Percentiles rank a stretch among this genome's conserved stretches.
Evolutionary conservation across 164 flowering plant species (phyloP).

Genomic region (Magnolia officinalis): DNA sequence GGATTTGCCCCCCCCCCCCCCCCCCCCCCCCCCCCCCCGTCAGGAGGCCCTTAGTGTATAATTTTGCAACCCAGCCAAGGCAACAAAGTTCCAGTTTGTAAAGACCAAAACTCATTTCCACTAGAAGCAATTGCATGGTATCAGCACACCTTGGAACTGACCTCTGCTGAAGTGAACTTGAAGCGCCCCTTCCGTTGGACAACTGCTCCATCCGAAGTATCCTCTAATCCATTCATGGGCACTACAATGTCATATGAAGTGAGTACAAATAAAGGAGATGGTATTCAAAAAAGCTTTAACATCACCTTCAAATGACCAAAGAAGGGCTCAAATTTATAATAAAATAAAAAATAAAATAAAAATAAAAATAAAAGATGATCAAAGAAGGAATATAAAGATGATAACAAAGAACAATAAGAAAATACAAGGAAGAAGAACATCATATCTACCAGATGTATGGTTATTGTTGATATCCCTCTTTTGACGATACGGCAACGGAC

Average conservation of each 20-base stretch:
- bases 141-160: slow-evolving; percentile 58
- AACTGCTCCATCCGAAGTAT: slow-evolving; percentile 61
- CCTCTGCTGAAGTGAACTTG: slow-evolving; percentile 77
- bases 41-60: neutral
- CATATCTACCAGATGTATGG: slow-evolving; percentile 47
- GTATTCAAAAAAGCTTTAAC: neutral
- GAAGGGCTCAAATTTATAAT: neutral
- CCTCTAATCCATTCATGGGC: slow-evolving; percentile 48
- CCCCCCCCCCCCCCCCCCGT: too few species aligned
- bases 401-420: neutral
- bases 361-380: neutral
- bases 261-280: neutral
- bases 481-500: slow-evolving; percentile 55
- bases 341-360: neutral
- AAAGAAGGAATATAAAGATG: neutral
- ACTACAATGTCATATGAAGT: slow-evolving; percentile 2
- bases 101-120: neutral
- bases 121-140: neutral
- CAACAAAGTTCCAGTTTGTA: neutral
- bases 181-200: slow-evolving; percentile 85
- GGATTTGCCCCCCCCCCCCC: too few species aligned
- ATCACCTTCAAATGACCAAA: neutral
- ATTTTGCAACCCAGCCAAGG: neutral
- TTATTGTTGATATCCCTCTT: slow-evolving; percentile 52
- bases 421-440: slow-evolving; percentile 3